A percentile compares a stretch with the other conserved stretches of the same genome.
These are phyloP conservation scores for Pythium aquatile DNA, from an alignment of 352 stramenopile species.

Conservation along the genomic window DNA sequence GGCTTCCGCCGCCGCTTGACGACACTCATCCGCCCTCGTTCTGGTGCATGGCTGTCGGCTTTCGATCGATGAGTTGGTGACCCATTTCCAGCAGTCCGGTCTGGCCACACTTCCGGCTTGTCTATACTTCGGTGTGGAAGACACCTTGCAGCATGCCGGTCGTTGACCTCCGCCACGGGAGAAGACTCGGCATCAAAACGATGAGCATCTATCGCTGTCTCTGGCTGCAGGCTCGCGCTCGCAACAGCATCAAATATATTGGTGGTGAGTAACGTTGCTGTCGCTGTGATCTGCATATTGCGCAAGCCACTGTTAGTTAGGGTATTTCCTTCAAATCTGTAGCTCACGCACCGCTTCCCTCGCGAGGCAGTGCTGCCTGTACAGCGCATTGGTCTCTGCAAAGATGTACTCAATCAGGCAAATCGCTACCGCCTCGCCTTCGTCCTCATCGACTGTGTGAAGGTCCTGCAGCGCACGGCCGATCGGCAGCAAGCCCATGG, in stretches of 20 bases:
- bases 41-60: conserved; percentile 9
- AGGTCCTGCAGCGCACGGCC: conserved; percentile 35
- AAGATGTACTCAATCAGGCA: conserved; percentile 50
- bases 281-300: conserved; percentile 14
- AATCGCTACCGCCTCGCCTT: conserved; percentile 57
- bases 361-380: conserved; percentile 38
- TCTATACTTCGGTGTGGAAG: conserved; percentile 39
- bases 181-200: conserved; percentile 30
- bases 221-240: conserved; percentile 29
- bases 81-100: background rate
- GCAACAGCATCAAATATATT: conserved; percentile 43
- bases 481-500: conserved; percentile 33
- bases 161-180: conserved; percentile 31
- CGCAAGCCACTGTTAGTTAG: too few relatives aligned
- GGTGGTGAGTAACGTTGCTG: conserved; percentile 30
- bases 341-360: conserved; percentile 17
- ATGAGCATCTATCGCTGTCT: conserved; percentile 15
- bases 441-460: conserved; percentile 36
- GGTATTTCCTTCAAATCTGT: background rate
- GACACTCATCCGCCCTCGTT: conserved; percentile 16
- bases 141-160: conserved; percentile 49
- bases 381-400: conserved; percentile 53
- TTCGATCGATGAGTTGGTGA: conserved; percentile 8
- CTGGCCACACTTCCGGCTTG: conserved; percentile 16
- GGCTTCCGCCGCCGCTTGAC: conserved; percentile 11